Conservation (phyloP, 768 basidiomycete species). For the Russula sp. region DNA sequence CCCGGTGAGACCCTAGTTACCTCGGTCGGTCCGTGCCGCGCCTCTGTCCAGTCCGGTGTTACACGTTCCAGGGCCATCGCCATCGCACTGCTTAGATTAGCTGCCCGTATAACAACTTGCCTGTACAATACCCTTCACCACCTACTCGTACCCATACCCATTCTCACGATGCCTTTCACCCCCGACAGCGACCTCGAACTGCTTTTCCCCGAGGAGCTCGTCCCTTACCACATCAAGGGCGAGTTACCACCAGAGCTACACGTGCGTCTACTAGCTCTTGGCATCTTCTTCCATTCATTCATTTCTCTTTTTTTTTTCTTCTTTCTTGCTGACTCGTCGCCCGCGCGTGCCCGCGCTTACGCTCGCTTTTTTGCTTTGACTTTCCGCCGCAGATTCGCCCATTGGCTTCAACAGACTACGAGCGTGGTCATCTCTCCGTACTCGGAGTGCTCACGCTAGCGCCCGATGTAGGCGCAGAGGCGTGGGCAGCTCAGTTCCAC, state of each 20-base stretch:
- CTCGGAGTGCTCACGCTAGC: slow-evolving; percentile 67
- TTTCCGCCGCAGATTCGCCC: slow-evolving; percentile 66
- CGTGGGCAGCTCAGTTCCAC: slow-evolving; percentile 67
- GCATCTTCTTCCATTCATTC: not conserved
- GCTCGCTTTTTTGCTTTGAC: not conserved
- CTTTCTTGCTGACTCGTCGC: not conserved
- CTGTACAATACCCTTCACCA: no score
- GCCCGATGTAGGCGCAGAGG: slow-evolving; percentile 54
- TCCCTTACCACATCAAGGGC: slow-evolving; percentile 54
- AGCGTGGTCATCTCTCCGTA: slow-evolving; percentile 74
- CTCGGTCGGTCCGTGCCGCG: no score
- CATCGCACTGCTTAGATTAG: no score
- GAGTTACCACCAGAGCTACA: slow-evolving; percentile 60
- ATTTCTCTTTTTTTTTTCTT: not conserved
- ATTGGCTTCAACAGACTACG: slow-evolving; percentile 76
- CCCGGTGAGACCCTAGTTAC: no score
- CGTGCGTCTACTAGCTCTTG: slow-evolving; percentile 33
- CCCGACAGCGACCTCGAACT: slow-evolving; percentile 66
- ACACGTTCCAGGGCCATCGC: not conserved
- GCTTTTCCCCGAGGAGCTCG: slow-evolving; percentile 64
- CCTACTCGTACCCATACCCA: not conserved
- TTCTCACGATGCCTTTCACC: slow-evolving; percentile 38
- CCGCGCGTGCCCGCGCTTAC: no score
- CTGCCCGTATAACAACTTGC: no score
- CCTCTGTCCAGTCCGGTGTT: not conserved